Conservation (phyloP, 768 basidiomycete genomes). For the Boletus sp. region DNA sequence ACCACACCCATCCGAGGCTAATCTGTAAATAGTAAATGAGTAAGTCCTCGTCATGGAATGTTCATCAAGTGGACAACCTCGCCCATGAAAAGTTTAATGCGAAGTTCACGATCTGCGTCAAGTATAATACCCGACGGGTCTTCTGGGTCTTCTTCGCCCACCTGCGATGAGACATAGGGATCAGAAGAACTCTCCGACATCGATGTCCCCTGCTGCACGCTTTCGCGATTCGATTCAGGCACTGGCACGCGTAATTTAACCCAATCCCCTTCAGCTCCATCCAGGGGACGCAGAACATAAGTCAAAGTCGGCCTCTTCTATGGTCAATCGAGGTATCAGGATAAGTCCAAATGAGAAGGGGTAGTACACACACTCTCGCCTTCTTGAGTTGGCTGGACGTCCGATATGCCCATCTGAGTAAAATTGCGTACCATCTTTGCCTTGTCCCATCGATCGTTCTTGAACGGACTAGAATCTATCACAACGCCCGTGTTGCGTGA, state of each 20-base stretch:
- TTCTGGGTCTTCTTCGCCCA: constrained; percentile 17
- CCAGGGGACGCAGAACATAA: constrained; percentile 43
- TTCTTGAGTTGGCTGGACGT: constrained; percentile 3
- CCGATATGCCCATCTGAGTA: constrained; percentile 53
- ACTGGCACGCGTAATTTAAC: constrained; percentile 32
- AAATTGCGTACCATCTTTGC: constrained; percentile 79
- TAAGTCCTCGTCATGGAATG: background rate
- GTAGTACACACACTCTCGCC: constrained; percentile 11
- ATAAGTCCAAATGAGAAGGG: background rate
- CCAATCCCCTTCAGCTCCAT: constrained; percentile 38
- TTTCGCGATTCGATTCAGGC: background rate
- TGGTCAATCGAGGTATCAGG: background rate
- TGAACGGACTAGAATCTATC: constrained; percentile 43
- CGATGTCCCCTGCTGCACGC: background rate
- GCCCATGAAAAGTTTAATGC: constrained; percentile 71
- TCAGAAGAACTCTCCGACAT: constrained; percentile 1
- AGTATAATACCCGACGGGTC: constrained; percentile 49
- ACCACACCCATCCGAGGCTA: constrained; percentile 84
- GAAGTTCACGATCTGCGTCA: constrained; percentile 65
- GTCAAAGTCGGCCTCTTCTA: constrained; percentile 42
- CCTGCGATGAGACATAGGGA: background rate
- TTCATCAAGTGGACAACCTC: constrained; percentile 43
- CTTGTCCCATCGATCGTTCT: constrained; percentile 62
- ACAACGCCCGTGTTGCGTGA: constrained; percentile 41
- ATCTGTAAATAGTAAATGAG: constrained; percentile 40